Evolutionary conservation across 2,329 filamentous ascomycete species (phyloP), one percentile per base, ranked within the genome.

Genomic region (Alternaria arbusti): DNA sequence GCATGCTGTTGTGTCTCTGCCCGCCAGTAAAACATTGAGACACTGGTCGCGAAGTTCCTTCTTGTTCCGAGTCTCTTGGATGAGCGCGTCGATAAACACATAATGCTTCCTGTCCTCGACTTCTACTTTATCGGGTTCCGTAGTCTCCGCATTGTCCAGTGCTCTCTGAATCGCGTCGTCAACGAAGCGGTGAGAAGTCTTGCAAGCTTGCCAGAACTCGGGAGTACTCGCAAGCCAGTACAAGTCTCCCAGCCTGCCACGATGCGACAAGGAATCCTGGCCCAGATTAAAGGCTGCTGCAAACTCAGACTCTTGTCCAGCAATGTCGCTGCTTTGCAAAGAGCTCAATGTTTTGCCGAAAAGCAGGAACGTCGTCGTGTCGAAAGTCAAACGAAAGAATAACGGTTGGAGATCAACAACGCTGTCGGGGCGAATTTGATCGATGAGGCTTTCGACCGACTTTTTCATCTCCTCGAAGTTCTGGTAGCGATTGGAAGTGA

Each of bases 51-150:
- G 91, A 11, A 97, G 86, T 3, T 94, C 87, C 54, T 85, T 86
- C 22, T 80, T 77, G 62, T 85, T 81, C 43, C 91, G 87, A 1
- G 93, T 96, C 79, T 91, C 93, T 51, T 87, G 85, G 44, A 91
- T 92, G 1, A 97, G 86, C 22, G 92, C 91, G 78, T 97, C 91
- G n/a, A 97, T 85, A 82, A 97, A 96, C 3, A 91, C 95, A 78
- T 95, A 93, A 56, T 69, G 68, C 47, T 60, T 54, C 28, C 5
- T 46, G 11, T 45, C 43, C 20, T 60, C 52, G 57, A 46, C 71
- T 70, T 32, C 65, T 63, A 79, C 5, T 15, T 50, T 25, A 59
- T 52, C 13, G 22, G 52, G 26, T 46, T 47, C 4, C 3, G 52
- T 46, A 22, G 61, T 64, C 45, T 64, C 61, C 44, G 69, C 61